These are phyloP conservation scores for Quercus variabilis DNA, from an alignment of 306 rosid genomes.

Conservation along the genomic window DNA sequence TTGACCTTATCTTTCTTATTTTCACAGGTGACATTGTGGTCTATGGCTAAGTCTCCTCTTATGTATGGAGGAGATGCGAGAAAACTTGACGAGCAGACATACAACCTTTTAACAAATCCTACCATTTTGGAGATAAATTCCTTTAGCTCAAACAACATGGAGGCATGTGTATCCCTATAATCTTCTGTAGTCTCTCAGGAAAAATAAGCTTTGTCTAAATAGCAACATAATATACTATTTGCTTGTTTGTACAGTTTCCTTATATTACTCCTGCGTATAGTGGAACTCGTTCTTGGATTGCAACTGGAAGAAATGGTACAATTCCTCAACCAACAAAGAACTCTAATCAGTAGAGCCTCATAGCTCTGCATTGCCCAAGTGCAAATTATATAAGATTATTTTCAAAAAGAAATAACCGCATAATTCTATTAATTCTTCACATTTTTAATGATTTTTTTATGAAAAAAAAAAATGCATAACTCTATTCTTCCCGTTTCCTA, in stretches of 20 bases:
- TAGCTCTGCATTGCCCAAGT: background rate
- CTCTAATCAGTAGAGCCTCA: background rate
- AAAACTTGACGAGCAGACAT: slow-evolving; percentile 48
- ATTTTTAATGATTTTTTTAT: background rate
- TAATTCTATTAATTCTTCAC: background rate
- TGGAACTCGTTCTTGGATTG: slow-evolving; percentile 84
- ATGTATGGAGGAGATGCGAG: slow-evolving; percentile 97
- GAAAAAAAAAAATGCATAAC: no score
- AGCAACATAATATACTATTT: background rate
- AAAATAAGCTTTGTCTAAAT: slow-evolving; percentile 3
- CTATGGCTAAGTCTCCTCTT: slow-evolving; percentile 91
- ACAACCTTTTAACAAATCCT: slow-evolving; percentile 58
- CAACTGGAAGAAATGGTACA: slow-evolving; percentile 67
- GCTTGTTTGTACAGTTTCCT: slow-evolving; percentile 61
- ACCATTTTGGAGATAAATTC: slow-evolving; percentile 68
- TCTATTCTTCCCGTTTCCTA: slow-evolving; percentile 3
- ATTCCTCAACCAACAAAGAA: background rate
- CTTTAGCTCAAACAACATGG: slow-evolving; percentile 73
- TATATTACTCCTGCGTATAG: slow-evolving; percentile 16
- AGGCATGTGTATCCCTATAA: slow-evolving; percentile 51
- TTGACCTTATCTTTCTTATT: slow-evolving; percentile 7
- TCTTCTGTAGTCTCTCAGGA: background rate
- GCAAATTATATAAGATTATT: background rate
- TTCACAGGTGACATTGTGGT: slow-evolving; percentile 84
- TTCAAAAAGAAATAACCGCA: background rate